Evolutionary conservation across 768 basidiomycete genomes (phyloP), one percentile per base, ranked within the genome.

Genomic region (Tylopilus balloui): DNA sequence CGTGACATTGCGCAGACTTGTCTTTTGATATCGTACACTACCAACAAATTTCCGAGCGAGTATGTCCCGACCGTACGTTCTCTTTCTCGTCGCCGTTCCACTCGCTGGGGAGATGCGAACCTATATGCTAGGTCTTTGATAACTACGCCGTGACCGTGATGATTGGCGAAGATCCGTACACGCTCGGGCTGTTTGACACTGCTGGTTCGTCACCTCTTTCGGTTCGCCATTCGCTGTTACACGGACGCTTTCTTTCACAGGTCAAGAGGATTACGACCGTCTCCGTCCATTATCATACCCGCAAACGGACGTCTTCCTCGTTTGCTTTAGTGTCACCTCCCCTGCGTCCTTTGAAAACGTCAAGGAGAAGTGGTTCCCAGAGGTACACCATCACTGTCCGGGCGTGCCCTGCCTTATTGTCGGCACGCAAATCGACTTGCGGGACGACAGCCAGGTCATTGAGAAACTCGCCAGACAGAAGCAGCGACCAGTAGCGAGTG

Each of bases 311-410:
- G 96, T 98, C 50, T 98, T 99, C 81, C 79, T 99, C 50, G 95
- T 99, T 59, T 99, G 96, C 74, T 99, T 98, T 79, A 94, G 91
- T 65, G 96, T 99, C 60, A 97, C 95, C 35, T 93, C 90, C 10
- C 96, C 95, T 4, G 95, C 96, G 24, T 95, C 92, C 41, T 99
- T 97, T 66, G 96, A 99, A 73, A 98, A 99, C 86, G 95, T 99
- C 64, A 98, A 96, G 81, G 96, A 99, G 74, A 99, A 99, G 70
- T 99, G 96, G 96, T 96, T 98, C 80, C 96, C 96, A 6, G 96
- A 99, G 75, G 95, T 99, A 46, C 94, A 94, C 68, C 96, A 98
- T 68, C 96, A 99, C 66, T 99, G 96, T 78, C 96, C 96, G 14
- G 95, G 96, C 42, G 95, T 97, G 50, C 94, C 95, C 58, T 97